Conservation (phyloP, 1,139 yeast species). For the Taphrina pruni region DNA sequence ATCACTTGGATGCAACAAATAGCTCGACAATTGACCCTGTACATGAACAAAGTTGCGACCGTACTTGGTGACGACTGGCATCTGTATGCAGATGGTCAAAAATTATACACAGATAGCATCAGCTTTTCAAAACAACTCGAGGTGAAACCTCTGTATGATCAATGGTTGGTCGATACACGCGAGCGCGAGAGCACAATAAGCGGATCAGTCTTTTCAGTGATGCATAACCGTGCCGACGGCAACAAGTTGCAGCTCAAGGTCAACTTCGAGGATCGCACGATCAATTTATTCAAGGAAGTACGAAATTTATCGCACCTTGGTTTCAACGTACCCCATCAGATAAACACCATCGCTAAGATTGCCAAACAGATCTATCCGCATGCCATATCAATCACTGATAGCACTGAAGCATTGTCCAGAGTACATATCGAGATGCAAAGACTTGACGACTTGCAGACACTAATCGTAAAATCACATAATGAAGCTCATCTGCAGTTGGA, state of each 20-base stretch:
- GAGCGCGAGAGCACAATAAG: conserved; percentile 49
- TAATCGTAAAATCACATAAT: conserved; percentile 56
- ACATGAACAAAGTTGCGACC: conserved; percentile 57
- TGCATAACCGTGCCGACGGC: conserved; percentile 44
- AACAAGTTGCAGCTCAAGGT: conserved; percentile 49
- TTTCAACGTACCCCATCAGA: conserved; percentile 64
- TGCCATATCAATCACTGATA: conserved; percentile 63
- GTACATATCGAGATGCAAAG: conserved; percentile 48
- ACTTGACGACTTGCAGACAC: conserved; percentile 56
- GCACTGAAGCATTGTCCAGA: conserved; percentile 53
- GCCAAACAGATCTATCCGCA: conserved; percentile 63
- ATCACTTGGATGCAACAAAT: conserved; percentile 62
- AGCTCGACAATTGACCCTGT: conserved; percentile 55
- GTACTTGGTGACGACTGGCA: conserved; percentile 78
- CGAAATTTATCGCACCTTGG: conserved; percentile 61
- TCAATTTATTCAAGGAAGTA: conserved; percentile 61
- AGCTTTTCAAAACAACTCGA: conserved; percentile 59
- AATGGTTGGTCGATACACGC: conserved; percentile 57
- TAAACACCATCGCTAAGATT: conserved; percentile 57
- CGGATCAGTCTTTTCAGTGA: conserved; percentile 56
- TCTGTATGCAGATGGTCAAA: conserved; percentile 73
- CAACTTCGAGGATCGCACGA: conserved; percentile 61
- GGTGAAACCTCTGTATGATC: conserved; percentile 54
- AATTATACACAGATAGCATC: conserved; percentile 61
- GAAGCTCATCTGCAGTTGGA: conserved; percentile 51